Percentiles rank a stretch among this genome's conserved stretches.
These are phyloP conservation scores for Pyracantha coccinea DNA, from an alignment of 331 rosid genomes.

Conservation along the genomic window DNA sequence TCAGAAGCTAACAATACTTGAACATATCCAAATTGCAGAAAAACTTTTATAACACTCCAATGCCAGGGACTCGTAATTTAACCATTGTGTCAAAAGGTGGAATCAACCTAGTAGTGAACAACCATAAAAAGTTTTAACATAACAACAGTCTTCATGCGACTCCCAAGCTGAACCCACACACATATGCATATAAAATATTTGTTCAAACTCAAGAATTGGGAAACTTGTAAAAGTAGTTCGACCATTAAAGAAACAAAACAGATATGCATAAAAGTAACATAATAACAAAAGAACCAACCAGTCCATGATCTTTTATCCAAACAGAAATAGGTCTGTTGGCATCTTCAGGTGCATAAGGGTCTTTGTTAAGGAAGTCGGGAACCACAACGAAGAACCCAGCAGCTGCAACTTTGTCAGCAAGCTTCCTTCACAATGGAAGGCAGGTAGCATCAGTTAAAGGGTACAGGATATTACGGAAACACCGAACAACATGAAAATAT, in stretches of 20 bases:
- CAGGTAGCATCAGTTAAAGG: not conserved
- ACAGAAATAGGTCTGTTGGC: not conserved
- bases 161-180: not conserved
- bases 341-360: conserved; percentile 16
- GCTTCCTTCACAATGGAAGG: conserved; percentile 10
- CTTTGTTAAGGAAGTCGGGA: conserved; percentile 18
- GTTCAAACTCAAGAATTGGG: not conserved
- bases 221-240: not conserved
- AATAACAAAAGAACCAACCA: not conserved
- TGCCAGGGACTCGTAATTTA: not conserved
- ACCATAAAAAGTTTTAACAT: not conserved
- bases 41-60: not conserved
- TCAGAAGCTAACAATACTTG: not conserved
- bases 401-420: conserved; percentile 20
- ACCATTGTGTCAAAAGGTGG: not conserved
- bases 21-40: not conserved
- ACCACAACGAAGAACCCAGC: conserved; percentile 25
- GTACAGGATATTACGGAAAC: not conserved
- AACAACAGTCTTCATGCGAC: not conserved
- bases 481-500: not conserved
- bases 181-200: not conserved
- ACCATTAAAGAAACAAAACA: not conserved
- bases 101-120: not conserved
- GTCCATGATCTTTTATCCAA: conserved; percentile 3
- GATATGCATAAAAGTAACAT: not conserved